These are phyloP conservation scores for Mrakia blollopis DNA, from an alignment of 768 basidiomycete species.

Conservation along the genomic window DNA sequence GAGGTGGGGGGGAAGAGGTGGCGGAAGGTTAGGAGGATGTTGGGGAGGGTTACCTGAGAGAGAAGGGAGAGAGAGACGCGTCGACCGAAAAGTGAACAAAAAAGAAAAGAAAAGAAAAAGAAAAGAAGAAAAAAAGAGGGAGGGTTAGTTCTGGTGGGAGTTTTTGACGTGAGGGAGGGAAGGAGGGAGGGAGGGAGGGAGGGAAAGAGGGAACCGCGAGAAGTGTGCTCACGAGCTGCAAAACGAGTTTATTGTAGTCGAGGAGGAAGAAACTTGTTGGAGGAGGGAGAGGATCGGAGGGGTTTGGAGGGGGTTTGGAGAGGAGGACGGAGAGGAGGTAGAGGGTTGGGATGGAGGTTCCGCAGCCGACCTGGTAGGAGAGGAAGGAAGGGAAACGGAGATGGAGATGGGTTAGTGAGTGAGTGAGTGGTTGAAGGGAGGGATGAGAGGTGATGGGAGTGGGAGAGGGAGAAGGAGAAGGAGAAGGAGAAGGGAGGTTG, in stretches of 20 bases:
- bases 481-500: too few relatives aligned
- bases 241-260: constrained; percentile 32
- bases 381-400: too few relatives aligned
- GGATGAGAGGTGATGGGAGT: background rate
- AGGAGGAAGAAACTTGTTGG: constrained; percentile 33
- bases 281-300: constrained; percentile 31
- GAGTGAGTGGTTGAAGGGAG: background rate
- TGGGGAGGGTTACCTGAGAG: constrained; percentile 57
- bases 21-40: constrained; percentile 64
- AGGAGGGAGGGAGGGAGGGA: background rate
- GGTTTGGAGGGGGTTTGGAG: constrained; percentile 36
- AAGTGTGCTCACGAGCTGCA: constrained; percentile 25
- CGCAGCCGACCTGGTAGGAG: constrained; percentile 76
- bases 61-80: background rate
- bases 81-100: too few relatives aligned
- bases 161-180: too few relatives aligned
- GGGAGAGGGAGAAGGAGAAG: background rate
- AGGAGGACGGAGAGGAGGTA: constrained; percentile 65
- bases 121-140: background rate
- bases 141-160: background rate
- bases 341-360: constrained; percentile 78
- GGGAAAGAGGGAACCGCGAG: background rate
- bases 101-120: background rate
- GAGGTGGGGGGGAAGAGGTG: constrained; percentile 11
- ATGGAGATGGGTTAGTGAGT: background rate